phyloP scores from a whole-genome alignment of 306 rosid species.

The Cucumis hystrix region DNA sequence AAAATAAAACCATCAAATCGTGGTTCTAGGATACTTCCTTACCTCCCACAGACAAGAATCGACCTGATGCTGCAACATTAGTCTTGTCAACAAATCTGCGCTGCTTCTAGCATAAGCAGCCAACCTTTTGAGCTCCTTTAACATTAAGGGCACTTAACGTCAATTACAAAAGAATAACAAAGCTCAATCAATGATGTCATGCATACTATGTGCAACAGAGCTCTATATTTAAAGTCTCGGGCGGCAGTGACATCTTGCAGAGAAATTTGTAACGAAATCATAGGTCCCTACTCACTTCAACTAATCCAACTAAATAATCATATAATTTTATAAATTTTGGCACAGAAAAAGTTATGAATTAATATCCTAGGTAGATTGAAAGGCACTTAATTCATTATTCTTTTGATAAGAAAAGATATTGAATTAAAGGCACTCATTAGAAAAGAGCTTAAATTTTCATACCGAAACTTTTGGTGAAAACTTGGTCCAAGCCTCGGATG shows the following conservation, averaged over 20 bases:
- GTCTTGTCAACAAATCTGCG: constrained; percentile 56
- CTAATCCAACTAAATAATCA: neutral
- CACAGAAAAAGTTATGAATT: neutral
- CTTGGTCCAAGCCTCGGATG: constrained; percentile 86
- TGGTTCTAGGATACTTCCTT: constrained; percentile 19
- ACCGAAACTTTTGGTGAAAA: constrained; percentile 56
- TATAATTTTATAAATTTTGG: neutral
- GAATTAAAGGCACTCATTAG: neutral
- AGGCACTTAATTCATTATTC: neutral
- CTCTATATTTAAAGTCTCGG: neutral
- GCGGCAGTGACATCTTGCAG: neutral
- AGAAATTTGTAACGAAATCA: neutral
- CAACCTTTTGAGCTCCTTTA: constrained; percentile 72
- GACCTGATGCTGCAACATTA: constrained; percentile 41
- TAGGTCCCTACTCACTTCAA: neutral
- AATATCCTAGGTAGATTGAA: neutral
- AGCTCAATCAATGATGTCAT: neutral
- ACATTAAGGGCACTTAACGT: constrained; percentile 6
- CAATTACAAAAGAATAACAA: constrained; percentile 8
- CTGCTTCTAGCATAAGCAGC: constrained; percentile 87
- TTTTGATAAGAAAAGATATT: too few relatives aligned
- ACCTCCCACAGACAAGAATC: constrained; percentile 83
- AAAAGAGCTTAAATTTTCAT: constrained; percentile 8
- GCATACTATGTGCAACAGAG: neutral
- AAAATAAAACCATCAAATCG: neutral